Conservation (phyloP, 176 grass and related monocot genomes). For the Oryza glaberrima region DNA sequence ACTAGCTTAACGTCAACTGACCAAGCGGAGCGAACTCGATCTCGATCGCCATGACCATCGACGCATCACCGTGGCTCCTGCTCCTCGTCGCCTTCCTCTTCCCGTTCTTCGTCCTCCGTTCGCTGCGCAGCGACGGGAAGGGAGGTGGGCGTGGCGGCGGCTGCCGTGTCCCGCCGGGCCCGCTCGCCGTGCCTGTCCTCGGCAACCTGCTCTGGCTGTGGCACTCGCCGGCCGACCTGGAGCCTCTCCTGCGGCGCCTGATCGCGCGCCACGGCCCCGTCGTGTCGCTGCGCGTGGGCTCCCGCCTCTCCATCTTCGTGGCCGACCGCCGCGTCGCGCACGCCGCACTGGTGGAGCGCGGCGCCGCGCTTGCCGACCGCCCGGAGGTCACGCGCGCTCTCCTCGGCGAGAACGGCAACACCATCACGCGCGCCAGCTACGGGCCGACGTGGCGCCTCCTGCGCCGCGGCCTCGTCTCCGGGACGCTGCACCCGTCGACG, state of each 20-base stretch:
- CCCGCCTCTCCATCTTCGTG: constrained; percentile 43
- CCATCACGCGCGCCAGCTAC: constrained; percentile 50
- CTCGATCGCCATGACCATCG: no score
- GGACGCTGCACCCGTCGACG: constrained; percentile 54
- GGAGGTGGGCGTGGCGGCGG: not conserved
- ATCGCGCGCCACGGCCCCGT: constrained; percentile 43
- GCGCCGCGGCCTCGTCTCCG: constrained; percentile 58
- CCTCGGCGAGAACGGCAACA: constrained; percentile 36
- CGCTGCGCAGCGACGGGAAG: not conserved
- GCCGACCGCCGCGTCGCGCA: constrained; percentile 55
- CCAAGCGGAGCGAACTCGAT: no score
- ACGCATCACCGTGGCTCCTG: constrained; percentile 4
- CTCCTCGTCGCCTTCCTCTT: constrained; percentile 27
- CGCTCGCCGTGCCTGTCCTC: constrained; percentile 47
- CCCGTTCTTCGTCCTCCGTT: not conserved
- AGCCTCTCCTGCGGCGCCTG: constrained; percentile 49
- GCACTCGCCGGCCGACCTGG: constrained; percentile 7
- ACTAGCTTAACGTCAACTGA: no score
- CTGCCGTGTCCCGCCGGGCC: constrained; percentile 46
- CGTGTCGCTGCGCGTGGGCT: constrained; percentile 50
- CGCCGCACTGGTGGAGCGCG: constrained; percentile 50
- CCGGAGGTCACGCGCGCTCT: not conserved
- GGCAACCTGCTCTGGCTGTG: constrained; percentile 51
- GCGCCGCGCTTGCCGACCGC: constrained; percentile 50
- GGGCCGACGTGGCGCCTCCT: constrained; percentile 58